Percentiles rank a stretch among this genome's conserved stretches.
Evolutionary conservation across 2,329 filamentous ascomycete genomes (phyloP).

Genomic region (Chaetomium globosum): DNA sequence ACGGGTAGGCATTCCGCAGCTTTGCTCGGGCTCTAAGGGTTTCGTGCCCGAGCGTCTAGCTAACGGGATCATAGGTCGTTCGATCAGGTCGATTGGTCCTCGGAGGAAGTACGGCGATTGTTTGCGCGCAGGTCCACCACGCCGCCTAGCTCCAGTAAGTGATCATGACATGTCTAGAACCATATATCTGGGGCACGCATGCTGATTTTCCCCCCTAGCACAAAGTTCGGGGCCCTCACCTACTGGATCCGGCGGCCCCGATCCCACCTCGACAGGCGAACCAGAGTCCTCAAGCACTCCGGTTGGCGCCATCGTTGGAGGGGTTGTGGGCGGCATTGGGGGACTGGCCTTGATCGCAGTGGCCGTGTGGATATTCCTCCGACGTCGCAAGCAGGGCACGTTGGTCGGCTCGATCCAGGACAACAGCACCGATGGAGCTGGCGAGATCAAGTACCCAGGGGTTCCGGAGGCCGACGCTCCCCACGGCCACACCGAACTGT

Average conservation of each 20-base stretch:
- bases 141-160: background rate
- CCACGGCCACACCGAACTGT: background rate
- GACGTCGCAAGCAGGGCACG: slow-evolving; percentile 9
- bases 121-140: slow-evolving; percentile 14
- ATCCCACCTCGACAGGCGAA: background rate
- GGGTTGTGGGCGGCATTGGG: slow-evolving; percentile 30
- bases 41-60: background rate
- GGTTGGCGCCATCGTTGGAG: slow-evolving; percentile 28
- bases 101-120: slow-evolving; percentile 23
- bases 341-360: slow-evolving; percentile 17
- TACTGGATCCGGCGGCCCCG: background rate
- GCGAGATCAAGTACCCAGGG: background rate
- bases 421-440: background rate
- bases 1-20: slow-evolving; percentile 13
- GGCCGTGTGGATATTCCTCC: slow-evolving; percentile 27
- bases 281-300: slow-evolving; percentile 9
- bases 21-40: background rate
- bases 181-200: background rate
- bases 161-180: background rate
- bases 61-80: slow-evolving; percentile 5
- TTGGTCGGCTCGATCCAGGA: background rate
- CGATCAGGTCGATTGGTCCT: slow-evolving; percentile 26
- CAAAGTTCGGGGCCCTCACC: background rate
- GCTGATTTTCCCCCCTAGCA: background rate
- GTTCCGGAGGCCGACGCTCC: background rate